Evolutionary conservation across 225 moss, liverwort and hornwort species (phyloP), one percentile per base, ranked within the genome.

Genomic region (Sphagnum contortum): DNA sequence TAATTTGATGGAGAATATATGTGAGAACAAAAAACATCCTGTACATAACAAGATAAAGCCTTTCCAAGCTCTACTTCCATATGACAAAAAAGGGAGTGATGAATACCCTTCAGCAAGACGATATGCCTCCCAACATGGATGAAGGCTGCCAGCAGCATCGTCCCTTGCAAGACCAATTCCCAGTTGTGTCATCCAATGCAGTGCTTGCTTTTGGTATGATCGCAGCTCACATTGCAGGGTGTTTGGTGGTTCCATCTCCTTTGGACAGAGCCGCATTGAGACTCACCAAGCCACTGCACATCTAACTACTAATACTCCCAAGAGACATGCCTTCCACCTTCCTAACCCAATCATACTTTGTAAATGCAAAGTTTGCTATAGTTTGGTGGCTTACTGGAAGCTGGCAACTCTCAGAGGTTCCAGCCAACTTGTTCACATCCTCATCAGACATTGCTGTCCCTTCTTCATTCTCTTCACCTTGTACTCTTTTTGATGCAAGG

Each of bases 41-140:
- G 52, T 51, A 47, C 2, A 47, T 57, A 61, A 48, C 44, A 13
- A 7, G 47, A 50, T 7, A 49, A 50, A 49, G 29, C 29, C 57
- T 12, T 4, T 71, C 55, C 57, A 69, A n/a, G 69, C 45, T 48
- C 9, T 12, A 6, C 12, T 63, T 2, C 5, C 3, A 63, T 45
- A 47, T 69, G 7, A 44, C 45, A 6, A 8, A 6, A 53, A 61
- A 51, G 44, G 62, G 4, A 54, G 60, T 29, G 29, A 29, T 29
- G 71, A 82, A 8, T 80, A 93, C 90, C 77, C 86, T 14, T 76
- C 80, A 64, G 86, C 86, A 55, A 90, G 74, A 61, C 79, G 80
- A 71, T 93, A 88, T 5, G 88, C 81, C 76, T 90, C 93, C 90
- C 93, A 93, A 64, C 90, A 93, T 14, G 93, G 93, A 84, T 93